Base-by-base conservation (phyloP, 2,329 filamentous ascomycete genomes). In the Bipolaris oryzae region DNA sequence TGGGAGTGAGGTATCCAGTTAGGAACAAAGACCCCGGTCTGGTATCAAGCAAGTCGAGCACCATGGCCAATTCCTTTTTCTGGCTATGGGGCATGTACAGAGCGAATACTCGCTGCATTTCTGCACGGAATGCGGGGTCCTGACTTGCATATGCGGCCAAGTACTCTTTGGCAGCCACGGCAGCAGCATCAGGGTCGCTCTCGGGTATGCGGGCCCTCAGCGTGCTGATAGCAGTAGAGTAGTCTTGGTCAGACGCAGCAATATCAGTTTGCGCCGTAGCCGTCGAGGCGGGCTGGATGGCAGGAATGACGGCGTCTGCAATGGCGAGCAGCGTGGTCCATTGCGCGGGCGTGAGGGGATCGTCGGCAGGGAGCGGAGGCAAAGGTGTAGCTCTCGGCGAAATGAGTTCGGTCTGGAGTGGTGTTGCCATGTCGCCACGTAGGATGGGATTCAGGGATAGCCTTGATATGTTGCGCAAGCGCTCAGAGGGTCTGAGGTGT, bases 1-100 rank as follows among this genome's bases (percentile, higher is more conserved):
- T 74, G 1, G 88, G 85, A 0, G 82, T 84, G 61, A 83, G 80
- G 70, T 87, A 84, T n/a, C 89, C 88, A 0, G 89, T 92, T 44
- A 91, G 78, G 5, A 89, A 72, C 16, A 89, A 75, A 23, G 86
- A 85, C 23, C 89, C 89, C 3, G 82, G 72, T 33, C 85, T 82
- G 20, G 86, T 87, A 58, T 84, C 80, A 18, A 88, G 76, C 3
- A 82, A 73, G 50, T 76, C 83, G 55, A 87, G 69, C 11, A 87
- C 77, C 57, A 83, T 74, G 1, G 75, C 66, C n/a, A 87, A 69
- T 7, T 80, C 79, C 54, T 80, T 82, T 56, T 71, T 78, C 3
- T 78, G 77, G 25, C 81, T 78, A 2, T 79, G 72, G 16, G 81
- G 81, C 57, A 86, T 76, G 60, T 81, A 78, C 10, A 79, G 53